Base-by-base conservation (phyloP, 164 flowering plant genomes). In the Paratinospora sagittata region DNA sequence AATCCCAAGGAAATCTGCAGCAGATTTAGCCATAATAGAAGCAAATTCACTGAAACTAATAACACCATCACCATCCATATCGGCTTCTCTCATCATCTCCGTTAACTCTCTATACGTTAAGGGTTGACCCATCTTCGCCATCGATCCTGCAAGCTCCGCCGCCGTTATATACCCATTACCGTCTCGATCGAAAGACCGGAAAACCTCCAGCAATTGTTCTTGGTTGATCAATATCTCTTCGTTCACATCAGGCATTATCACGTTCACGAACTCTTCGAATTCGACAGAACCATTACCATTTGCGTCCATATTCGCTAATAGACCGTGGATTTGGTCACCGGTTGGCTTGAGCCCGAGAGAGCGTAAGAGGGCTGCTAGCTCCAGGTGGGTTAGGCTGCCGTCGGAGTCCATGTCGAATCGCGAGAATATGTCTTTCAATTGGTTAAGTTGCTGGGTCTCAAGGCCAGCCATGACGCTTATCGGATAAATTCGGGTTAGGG, bases 91-190 rank as follows among this genome's bases (percentile, higher is more conserved):
- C 85, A 92, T 86, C 91, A 89, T 88, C 16, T 85, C 90, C 2
- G 88, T 70, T 13, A 92, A 80, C 81, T 92, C 93, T 6, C 78
- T 52, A 70, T 87, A 88, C 9, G 93, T 81, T 45, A 92, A 78
- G 0, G 97, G 90, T 2, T 87, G 91, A 0, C 98, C 98, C 92
- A 92, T 87, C 71, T 88, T 90, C 11, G 97, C 90, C 98, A 92
- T 92, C 13, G 91, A 84, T 3, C 89, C 86, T 0, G 97, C 98
- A 1, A 92, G 89, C 80, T 92, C 95, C 3, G 93, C 87, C 4
- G 93, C 86, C 1, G 95, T 89, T n/a, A 90, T 90, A 76, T 76
- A 85, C 6, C 97, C 96, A 61, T 92, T 92, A 17, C 95, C 96
- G 58, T 92, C 98, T 0, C 87, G 81, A 52, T 90, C 97, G 49